Percentiles rank a stretch among this genome's conserved stretches.
Evolutionary conservation across 169 alveolate species (phyloP).

Genomic region (Plasmodium malariae): DNA sequence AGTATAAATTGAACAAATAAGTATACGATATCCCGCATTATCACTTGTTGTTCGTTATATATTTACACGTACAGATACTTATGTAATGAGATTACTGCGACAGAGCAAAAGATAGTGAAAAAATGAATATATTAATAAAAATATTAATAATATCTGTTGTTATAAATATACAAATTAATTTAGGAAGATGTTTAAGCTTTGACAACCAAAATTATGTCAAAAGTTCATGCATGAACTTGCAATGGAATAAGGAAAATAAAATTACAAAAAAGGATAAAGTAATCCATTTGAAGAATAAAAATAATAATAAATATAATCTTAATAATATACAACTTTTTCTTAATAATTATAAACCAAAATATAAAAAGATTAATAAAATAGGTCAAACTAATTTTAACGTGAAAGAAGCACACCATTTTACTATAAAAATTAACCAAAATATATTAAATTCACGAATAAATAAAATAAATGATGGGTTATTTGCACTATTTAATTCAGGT

Average conservation of each 20-base stretch:
- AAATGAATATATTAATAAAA: conserved; percentile 51
- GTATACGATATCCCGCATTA: too few species aligned
- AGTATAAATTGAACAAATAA: too few species aligned
- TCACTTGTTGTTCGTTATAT: too few species aligned
- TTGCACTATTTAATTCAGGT: conserved; percentile 34
- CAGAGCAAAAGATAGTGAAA: background rate
- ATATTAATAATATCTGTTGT: conserved; percentile 20
- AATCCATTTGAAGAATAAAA: background rate
- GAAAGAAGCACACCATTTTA: conserved; percentile 11
- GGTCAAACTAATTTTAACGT: conserved; percentile 6
- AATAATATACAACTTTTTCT: conserved; percentile 21
- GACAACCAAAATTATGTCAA: conserved; percentile 16
- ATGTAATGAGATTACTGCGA: conserved; percentile 35
- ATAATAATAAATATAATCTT: background rate
- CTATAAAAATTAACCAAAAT: background rate
- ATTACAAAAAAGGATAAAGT: conserved; percentile 8
- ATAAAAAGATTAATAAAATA: conserved; percentile 29
- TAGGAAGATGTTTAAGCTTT: conserved; percentile 44
- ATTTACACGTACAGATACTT: background rate
- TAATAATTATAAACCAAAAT: conserved; percentile 49
- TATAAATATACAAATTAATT: conserved; percentile 45
- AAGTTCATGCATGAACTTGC: conserved; percentile 9
- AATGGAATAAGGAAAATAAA: conserved; percentile 1
- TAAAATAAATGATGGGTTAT: conserved; percentile 13
- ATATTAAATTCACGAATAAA: conserved; percentile 14